These are phyloP conservation scores for Juglanconis oblonga DNA, from an alignment of 2,329 filamentous ascomycete species.

Conservation along the genomic window DNA sequence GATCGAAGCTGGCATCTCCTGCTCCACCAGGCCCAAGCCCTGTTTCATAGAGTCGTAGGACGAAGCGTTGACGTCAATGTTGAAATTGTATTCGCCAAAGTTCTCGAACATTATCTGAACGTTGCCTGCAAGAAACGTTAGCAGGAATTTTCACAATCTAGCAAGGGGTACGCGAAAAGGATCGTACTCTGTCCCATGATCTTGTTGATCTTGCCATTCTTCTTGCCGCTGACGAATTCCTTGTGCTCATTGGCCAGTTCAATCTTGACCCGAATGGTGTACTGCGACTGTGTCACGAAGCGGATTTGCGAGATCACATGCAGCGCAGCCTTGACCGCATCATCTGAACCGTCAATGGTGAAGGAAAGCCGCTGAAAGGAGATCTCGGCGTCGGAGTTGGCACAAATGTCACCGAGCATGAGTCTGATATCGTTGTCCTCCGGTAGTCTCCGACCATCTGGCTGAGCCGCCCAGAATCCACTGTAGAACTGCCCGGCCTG, in stretches of 20 bases:
- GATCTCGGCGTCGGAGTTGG: constrained; percentile 91
- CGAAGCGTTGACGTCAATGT: constrained; percentile 92
- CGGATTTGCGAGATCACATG: constrained; percentile 89
- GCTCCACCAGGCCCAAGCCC: constrained; percentile 87
- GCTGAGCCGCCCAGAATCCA: constrained; percentile 88
- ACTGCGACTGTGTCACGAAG: constrained; percentile 81
- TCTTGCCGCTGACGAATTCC: constrained; percentile 98
- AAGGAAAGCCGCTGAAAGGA: constrained; percentile 94
- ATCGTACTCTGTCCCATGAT: constrained; percentile 92
- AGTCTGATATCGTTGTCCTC: constrained; percentile 71
- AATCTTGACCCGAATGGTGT: constrained; percentile 96
- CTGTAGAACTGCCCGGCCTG: constrained; percentile 97
- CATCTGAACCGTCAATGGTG: constrained; percentile 91
- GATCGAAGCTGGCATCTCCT: constrained; percentile 98
- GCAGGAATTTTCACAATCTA: not conserved
- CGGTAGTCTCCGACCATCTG: constrained; percentile 61
- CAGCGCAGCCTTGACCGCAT: constrained; percentile 93
- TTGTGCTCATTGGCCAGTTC: constrained; percentile 99
- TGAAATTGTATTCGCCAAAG: constrained; percentile 99
- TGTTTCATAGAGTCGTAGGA: constrained; percentile 94
- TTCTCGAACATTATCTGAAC: constrained; percentile 99
- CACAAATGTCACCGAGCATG: constrained; percentile 95
- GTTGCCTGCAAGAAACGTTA: constrained; percentile 55
- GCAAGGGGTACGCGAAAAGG: constrained; percentile 6
- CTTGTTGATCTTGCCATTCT: constrained; percentile 99